Base-by-base conservation (phyloP, 768 basidiomycete species). In the Mycena venus region DNA sequence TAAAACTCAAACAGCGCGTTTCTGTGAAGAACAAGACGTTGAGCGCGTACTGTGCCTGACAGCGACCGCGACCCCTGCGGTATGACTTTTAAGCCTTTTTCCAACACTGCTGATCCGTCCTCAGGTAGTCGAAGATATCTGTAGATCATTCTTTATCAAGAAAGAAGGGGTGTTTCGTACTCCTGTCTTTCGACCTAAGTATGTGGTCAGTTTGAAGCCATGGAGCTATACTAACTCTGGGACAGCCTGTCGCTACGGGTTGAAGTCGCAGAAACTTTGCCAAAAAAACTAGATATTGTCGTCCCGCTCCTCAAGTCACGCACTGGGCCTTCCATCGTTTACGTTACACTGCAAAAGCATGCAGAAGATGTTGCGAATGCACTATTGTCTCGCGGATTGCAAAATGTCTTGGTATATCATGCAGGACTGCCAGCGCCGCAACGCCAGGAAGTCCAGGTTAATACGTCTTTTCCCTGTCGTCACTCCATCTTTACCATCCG, bases 131-230 rank as follows among this genome's bases (percentile, higher is more conserved):
- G 78, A 82, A 4, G 87, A 88, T 64, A 88, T 89, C 55, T 88
- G 88, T 79, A 82, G 79, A 42, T 83, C 82, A 1, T 89, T 89
- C 78, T 78, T 77, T 60, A 88, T 89, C 32, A 81, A 88, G 69
- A 74, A 78, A 12, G 75, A 80, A 36, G 86, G 87, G 19, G 82
- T 88, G 2, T 88, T 88, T 79, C 83, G 84, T 19, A 86, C 84
- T 2, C 84, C 86, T 11, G 84, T 86, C n/a, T 88, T 82, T 73
- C 81, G 88, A 0, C 80, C 85, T 4, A 88, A 89, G 86, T 86
- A 72, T 49, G 85, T 78, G 55, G 84, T 78, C 15, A 69, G 14
- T 25, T 67, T 51, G n/a, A 21, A 10, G 21, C 31, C 21, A n/a
- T 11, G 19, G 31, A 42, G 53, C 62, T 60, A 60, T 36, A 29